A percentile compares a stretch with the other conserved stretches of the same genome.
Conservation (phyloP, 495 filamentous ascomycete species). For the Trichoderma parareesei region DNA sequence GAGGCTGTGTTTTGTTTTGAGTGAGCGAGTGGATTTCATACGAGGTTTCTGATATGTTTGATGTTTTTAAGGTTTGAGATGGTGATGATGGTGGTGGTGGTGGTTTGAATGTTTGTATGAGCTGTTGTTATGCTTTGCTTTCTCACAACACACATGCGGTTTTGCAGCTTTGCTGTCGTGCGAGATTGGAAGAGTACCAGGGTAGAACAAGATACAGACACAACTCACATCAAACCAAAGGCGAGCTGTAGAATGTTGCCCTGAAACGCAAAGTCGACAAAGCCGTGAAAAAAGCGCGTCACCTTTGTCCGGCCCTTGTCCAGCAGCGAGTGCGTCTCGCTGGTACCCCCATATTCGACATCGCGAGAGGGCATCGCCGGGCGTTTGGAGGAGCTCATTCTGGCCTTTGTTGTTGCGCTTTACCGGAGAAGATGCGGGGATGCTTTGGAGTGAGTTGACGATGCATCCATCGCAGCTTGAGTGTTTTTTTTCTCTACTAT, state of each 20-base stretch:
- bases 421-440: not conserved
- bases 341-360: conserved; percentile 28
- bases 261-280: conserved; percentile 62
- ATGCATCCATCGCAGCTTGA: no score
- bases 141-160: no score
- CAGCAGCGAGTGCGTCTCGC: conserved; percentile 29
- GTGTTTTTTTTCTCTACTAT: no score
- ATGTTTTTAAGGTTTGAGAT: not conserved
- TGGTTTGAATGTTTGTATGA: no score
- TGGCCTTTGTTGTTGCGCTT: not conserved
- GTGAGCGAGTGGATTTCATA: not conserved
- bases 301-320: conserved; percentile 26
- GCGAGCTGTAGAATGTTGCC: conserved; percentile 73
- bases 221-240: conserved; percentile 60
- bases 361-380: conserved; percentile 4
- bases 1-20: conserved; percentile 35
- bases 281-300: conserved; percentile 47
- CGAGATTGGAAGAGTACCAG: not conserved
- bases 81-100: no score
- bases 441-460: no score
- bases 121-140: no score
- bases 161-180: no score
- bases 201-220: not conserved
- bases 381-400: not conserved
- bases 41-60: not conserved